phyloP scores from a whole-genome alignment of 2,329 filamentous ascomycete species.

The Pestalotiopsis sp. region DNA sequence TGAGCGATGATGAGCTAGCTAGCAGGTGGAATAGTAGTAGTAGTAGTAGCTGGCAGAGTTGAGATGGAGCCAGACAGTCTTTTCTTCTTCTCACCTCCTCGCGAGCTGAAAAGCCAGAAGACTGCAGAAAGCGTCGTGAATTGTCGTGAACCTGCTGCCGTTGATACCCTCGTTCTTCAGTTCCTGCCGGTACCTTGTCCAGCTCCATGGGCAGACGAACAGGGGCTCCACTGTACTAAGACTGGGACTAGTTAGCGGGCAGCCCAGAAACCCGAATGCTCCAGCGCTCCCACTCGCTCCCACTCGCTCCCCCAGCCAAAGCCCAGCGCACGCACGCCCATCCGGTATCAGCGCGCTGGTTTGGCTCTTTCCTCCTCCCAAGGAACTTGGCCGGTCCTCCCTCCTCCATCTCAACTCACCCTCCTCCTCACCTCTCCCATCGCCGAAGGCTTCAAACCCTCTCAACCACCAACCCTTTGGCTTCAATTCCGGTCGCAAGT shows the following conservation, averaged over 20 bases:
- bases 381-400: slow-evolving; percentile 20
- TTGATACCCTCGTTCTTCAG: not conserved
- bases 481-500: slow-evolving; percentile 58
- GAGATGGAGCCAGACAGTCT: not conserved
- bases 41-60: not conserved
- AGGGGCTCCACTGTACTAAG: not conserved
- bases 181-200: not conserved
- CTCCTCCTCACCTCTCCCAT: slow-evolving; percentile 17
- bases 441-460: slow-evolving; percentile 24
- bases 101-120: not conserved
- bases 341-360: not conserved
- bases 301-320: not conserved
- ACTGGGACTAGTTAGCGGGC: not conserved
- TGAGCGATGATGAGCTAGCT: not conserved
- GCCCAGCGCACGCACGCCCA: not conserved
- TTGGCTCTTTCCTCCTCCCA: slow-evolving; percentile 14
- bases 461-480: slow-evolving; percentile 37
- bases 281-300: not conserved
- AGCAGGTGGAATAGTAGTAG: not conserved
- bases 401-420: not conserved
- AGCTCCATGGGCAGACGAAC: not conserved
- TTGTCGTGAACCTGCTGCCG: not conserved
- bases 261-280: not conserved
- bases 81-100: not conserved
- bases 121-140: not conserved